phyloP scores from a whole-genome alignment of 176 grass and related monocot species.

The Rhipidocladum racemiflorum region DNA sequence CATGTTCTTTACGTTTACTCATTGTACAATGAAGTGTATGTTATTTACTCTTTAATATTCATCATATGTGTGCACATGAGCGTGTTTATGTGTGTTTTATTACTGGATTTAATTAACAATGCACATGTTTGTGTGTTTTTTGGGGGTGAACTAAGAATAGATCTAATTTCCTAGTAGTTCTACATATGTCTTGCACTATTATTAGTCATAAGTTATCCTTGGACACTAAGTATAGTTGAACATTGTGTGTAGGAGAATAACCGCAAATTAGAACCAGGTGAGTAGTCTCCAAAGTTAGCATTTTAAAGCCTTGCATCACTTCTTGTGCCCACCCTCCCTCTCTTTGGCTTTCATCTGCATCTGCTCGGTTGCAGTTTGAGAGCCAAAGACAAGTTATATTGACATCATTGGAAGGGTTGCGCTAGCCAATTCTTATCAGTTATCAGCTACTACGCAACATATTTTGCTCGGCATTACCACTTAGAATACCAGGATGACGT shows the following conservation, averaged over 20 bases:
- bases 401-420: constrained; percentile 17
- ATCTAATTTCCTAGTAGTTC: not conserved
- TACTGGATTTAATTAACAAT: constrained; percentile 4
- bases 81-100: constrained; percentile 6
- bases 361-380: constrained; percentile 27
- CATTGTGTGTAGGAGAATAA: constrained; percentile 27
- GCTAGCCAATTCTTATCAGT: constrained; percentile 14
- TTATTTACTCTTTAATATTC: constrained; percentile 10
- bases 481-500: constrained; percentile 52
- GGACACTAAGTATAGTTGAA: constrained; percentile 17
- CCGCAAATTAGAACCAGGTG: constrained; percentile 18
- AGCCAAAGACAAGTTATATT: constrained; percentile 13
- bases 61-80: not conserved
- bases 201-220: constrained; percentile 12
- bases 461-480: constrained; percentile 14
- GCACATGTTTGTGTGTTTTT: not conserved
- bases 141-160: constrained; percentile 29
- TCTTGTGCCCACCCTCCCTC: constrained; percentile 19
- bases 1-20: not conserved
- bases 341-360: constrained; percentile 43
- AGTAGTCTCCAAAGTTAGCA: constrained; percentile 29
- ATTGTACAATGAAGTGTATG: not conserved
- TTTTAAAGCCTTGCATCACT: constrained; percentile 29
- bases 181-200: not conserved
- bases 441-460: constrained; percentile 4